Percentiles rank a stretch among this genome's conserved stretches.
phyloP scores from a whole-genome alignment of 371 early-diverging fungal species.

The Saksenaea oblongispora region DNA sequence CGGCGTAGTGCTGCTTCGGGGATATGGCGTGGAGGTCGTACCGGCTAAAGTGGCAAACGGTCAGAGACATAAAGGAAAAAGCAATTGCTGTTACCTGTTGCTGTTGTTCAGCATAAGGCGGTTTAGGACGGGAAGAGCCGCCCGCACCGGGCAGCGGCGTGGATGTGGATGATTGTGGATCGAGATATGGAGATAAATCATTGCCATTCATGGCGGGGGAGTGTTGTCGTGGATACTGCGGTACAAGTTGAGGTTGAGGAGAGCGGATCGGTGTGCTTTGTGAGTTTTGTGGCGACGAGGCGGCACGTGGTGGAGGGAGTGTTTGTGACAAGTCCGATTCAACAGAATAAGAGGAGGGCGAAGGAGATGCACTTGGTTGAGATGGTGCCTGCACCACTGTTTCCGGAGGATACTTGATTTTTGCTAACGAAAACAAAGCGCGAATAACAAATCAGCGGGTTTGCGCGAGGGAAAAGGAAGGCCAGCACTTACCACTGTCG shows the following conservation, averaged over 20 bases:
- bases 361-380: conserved; percentile 15
- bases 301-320: conserved; percentile 11
- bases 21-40: conserved; percentile 42
- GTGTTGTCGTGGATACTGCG: conserved; percentile 8
- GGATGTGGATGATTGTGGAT: conserved; percentile 15
- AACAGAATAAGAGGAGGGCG: conserved; percentile 18
- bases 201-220: conserved; percentile 7
- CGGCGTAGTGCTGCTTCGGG: conserved; percentile 51
- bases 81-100: background rate
- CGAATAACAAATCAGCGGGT: background rate
- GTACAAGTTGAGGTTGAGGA: conserved; percentile 9
- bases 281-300: conserved; percentile 15
- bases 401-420: conserved; percentile 71
- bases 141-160: conserved; percentile 10
- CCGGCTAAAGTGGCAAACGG: background rate
- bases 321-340: conserved; percentile 11
- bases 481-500: conserved; percentile 56
- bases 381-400: conserved; percentile 20
- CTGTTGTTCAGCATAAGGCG: background rate
- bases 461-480: background rate
- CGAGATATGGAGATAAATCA: conserved; percentile 6
- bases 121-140: background rate
- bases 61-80: background rate
- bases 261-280: conserved; percentile 22
- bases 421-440: conserved; percentile 34